Conservation (phyloP, 176 grass and related monocot genomes). For the Saccharum officinarum region DNA sequence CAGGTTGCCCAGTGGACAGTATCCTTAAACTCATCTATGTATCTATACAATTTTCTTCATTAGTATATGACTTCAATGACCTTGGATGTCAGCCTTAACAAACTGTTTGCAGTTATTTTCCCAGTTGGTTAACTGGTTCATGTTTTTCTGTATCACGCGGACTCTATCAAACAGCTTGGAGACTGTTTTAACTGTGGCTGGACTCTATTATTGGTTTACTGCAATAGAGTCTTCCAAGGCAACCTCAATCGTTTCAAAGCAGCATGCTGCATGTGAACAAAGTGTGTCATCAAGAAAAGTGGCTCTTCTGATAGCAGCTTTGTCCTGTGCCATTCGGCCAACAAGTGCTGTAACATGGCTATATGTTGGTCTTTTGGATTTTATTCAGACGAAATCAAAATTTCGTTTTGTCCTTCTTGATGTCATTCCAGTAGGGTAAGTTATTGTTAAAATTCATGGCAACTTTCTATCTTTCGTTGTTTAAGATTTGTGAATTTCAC, state of each 20-base stretch:
- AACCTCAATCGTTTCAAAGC: constrained; percentile 36
- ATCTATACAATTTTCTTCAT: background rate
- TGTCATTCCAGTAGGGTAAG: constrained; percentile 74
- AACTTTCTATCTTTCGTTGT: background rate
- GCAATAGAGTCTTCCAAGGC: constrained; percentile 49
- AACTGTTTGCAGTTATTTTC: constrained; percentile 61
- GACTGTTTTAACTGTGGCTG: constrained; percentile 73
- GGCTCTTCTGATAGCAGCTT: constrained; percentile 66
- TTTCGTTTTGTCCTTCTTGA: constrained; percentile 63
- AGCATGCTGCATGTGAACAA: background rate
- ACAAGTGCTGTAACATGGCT: constrained; percentile 96
- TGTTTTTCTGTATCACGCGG: constrained; percentile 83
- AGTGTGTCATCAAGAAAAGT: constrained; percentile 65
- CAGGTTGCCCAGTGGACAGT: constrained; percentile 81
- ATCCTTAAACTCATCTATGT: constrained; percentile 50
- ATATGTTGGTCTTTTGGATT: constrained; percentile 82
- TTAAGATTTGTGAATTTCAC: background rate
- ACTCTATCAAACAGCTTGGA: constrained; percentile 95
- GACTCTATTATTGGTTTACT: constrained; percentile 82
- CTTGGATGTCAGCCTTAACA: constrained; percentile 51
- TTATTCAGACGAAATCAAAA: constrained; percentile 64
- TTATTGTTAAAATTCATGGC: background rate
- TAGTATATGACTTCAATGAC: background rate
- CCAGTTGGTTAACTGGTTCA: constrained; percentile 92
- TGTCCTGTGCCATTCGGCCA: constrained; percentile 86